A percentile compares a stretch with the other conserved stretches of the same genome.
Evolutionary conservation across 106 monocot species (phyloP).

Genomic region (Dendrobium huoshanense): DNA sequence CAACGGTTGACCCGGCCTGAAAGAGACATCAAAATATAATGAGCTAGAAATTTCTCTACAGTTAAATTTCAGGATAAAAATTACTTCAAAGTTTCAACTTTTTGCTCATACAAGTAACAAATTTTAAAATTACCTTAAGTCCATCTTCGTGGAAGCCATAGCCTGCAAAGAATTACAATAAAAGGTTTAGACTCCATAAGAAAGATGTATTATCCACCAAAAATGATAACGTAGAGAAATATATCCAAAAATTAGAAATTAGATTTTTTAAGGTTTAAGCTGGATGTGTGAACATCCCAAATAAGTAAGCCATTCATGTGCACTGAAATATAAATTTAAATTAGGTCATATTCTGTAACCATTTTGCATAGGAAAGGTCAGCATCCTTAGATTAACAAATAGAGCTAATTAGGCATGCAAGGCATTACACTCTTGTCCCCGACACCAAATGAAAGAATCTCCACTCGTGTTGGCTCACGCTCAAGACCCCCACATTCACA

Average conservation of each 20-base stretch:
- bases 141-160: constrained; percentile 99
- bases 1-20: constrained; percentile 69
- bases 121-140: constrained; percentile 47
- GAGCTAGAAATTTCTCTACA: background rate
- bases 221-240: background rate
- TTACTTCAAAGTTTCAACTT: background rate
- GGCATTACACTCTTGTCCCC: too few species aligned
- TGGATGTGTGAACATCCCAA: background rate
- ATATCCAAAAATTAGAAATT: background rate
- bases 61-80: background rate
- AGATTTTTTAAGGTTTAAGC: background rate
- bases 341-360: background rate
- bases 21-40: constrained; percentile 3
- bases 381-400: background rate
- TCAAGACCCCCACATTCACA: too few species aligned
- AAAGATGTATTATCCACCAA: background rate
- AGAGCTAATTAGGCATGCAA: background rate
- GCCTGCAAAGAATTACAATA: constrained; percentile 32
- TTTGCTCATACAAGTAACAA: background rate
- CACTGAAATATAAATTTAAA: background rate
- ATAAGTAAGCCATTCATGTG: background rate
- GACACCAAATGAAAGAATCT: too few species aligned
- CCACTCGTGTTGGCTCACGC: too few species aligned
- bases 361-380: background rate
- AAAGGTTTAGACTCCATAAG: background rate